Conservation (phyloP, 805 yeast genomes). For the Isabelozyma heimii region DNA sequence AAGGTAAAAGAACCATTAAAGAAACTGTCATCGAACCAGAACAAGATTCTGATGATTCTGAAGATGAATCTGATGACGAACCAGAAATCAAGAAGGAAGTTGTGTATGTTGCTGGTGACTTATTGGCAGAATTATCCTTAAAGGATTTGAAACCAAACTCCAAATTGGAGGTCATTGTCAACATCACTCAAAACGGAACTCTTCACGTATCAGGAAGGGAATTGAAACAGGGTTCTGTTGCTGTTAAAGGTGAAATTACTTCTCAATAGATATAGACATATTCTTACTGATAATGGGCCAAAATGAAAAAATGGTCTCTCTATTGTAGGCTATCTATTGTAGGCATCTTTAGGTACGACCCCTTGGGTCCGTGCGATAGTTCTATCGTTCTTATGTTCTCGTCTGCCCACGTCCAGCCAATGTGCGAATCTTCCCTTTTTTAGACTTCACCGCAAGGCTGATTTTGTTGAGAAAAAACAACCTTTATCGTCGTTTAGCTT, state of each 20-base stretch:
- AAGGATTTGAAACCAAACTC: conserved; percentile 64
- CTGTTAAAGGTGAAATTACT: conserved; percentile 53
- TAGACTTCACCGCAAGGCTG: neutral
- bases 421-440: neutral
- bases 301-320: no score
- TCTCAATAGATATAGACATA: conserved; percentile 2
- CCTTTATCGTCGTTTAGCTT: neutral
- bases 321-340: no score
- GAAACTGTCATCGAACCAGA: conserved; percentile 77
- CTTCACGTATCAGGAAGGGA: conserved; percentile 67
- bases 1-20: conserved; percentile 80
- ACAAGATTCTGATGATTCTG: conserved; percentile 50
- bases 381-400: neutral
- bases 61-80: conserved; percentile 67
- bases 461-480: neutral
- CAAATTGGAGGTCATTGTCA: conserved; percentile 66
- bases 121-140: conserved; percentile 75
- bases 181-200: conserved; percentile 63
- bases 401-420: neutral
- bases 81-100: conserved; percentile 83
- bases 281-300: neutral
- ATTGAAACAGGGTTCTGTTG: conserved; percentile 55
- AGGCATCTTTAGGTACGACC: no score
- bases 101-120: conserved; percentile 67
- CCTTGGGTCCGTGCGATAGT: no score